These are phyloP conservation scores for Phytophthora pinifolia DNA, from an alignment of 352 stramenopile genomes.

Conservation along the genomic window DNA sequence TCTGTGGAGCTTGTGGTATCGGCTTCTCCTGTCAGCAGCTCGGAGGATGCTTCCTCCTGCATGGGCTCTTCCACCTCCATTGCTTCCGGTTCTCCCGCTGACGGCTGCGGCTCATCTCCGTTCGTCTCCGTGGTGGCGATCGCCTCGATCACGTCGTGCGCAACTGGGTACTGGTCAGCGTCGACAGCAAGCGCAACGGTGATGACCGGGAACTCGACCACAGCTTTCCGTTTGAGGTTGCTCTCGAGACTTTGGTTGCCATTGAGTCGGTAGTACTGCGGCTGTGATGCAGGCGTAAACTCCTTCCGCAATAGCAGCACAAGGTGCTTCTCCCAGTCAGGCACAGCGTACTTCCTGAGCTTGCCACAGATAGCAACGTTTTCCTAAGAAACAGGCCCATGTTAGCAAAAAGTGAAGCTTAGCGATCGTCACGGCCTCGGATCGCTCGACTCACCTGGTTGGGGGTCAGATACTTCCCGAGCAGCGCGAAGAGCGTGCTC, in stretches of 20 bases:
- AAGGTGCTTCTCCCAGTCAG: conserved; percentile 56
- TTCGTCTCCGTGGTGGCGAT: conserved; percentile 23
- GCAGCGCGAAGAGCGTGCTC: conserved; percentile 54
- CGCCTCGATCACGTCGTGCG: conserved; percentile 69
- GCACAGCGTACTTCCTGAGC: conserved; percentile 63
- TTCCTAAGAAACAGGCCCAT: conserved; percentile 37
- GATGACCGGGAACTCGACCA: conserved; percentile 83
- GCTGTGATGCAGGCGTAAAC: conserved; percentile 63
- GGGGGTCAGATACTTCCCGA: conserved; percentile 61
- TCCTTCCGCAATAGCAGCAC: conserved; percentile 76
- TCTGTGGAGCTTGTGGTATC: conserved; percentile 4
- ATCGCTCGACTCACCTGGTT: conserved; percentile 41
- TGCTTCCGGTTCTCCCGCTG: conserved; percentile 5
- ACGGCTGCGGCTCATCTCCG: conserved; percentile 5
- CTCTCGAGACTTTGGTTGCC: conserved; percentile 60
- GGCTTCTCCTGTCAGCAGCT: conserved; percentile 14
- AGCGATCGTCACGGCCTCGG: neutral
- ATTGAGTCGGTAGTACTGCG: conserved; percentile 76
- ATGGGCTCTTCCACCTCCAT: conserved; percentile 19
- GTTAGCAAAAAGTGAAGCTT: neutral
- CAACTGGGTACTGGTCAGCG: conserved; percentile 55
- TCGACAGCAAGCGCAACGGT: conserved; percentile 49
- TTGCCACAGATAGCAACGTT: conserved; percentile 70
- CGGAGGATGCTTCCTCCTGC: conserved; percentile 5
- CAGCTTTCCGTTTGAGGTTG: conserved; percentile 73